Percentiles rank a stretch among this genome's conserved stretches.
Evolutionary conservation across 768 basidiomycete species (phyloP).

Genomic region (Podaxis pistillaris): DNA sequence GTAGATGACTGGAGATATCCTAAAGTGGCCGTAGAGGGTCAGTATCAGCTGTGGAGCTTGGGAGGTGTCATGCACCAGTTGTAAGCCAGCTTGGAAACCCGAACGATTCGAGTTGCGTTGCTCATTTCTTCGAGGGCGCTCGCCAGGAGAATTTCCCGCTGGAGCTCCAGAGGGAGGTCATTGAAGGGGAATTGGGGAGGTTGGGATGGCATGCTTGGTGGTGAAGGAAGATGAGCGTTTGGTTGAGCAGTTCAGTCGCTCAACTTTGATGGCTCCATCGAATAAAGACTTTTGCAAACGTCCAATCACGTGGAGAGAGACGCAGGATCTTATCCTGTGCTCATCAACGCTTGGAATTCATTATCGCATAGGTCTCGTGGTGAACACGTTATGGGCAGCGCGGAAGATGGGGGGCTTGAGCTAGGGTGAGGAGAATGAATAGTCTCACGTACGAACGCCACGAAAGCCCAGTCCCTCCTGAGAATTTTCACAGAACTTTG

Average conservation of each 20-base stretch:
- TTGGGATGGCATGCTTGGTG: conserved; percentile 18
- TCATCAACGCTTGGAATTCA: conserved; percentile 11
- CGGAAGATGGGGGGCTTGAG: neutral
- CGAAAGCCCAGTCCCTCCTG: conserved; percentile 2
- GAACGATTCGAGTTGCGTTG: conserved; percentile 28
- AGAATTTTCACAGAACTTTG: conserved; percentile 11
- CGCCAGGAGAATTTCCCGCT: conserved; percentile 36
- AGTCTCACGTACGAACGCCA: conserved; percentile 6
- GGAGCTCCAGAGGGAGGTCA: conserved; percentile 37
- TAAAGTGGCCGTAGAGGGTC: conserved; percentile 16
- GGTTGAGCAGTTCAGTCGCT: conserved; percentile 26
- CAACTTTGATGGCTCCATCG: conserved; percentile 14
- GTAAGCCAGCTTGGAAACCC: conserved; percentile 34
- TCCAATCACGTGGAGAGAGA: conserved; percentile 29
- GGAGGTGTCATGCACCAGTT: conserved; percentile 27
- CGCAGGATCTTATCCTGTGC: conserved; percentile 10
- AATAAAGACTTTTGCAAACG: conserved; percentile 25
- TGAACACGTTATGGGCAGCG: neutral
- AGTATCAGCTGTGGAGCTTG: neutral
- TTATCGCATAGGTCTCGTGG: conserved; percentile 19
- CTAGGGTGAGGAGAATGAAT: neutral
- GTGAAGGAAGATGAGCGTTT: conserved; percentile 22
- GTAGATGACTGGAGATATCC: conserved; percentile 40
- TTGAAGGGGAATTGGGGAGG: conserved; percentile 25
- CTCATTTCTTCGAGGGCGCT: conserved; percentile 27